phyloP scores from a whole-genome alignment of 1,284 basidiomycete genomes.

The Malassezia globosa region DNA sequence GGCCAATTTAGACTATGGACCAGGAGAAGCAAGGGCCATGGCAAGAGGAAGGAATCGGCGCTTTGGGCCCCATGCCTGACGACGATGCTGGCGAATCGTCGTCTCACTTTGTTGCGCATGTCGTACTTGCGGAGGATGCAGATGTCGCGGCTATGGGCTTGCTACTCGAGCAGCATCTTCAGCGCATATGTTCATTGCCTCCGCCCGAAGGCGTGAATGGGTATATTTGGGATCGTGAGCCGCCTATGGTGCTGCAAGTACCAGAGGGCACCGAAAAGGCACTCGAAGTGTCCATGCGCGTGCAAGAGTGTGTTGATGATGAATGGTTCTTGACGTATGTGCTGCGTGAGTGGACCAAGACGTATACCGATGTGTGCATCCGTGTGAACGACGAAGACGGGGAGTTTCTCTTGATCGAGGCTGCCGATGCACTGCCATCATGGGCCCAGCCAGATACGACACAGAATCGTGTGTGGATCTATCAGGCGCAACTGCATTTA shows the following conservation, averaged over 20 bases:
- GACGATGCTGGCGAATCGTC: constrained; percentile 6
- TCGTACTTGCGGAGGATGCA: background rate
- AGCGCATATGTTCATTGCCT: background rate
- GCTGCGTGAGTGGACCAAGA: constrained; percentile 11
- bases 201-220: constrained; percentile 1
- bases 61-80: background rate
- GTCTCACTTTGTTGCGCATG: constrained; percentile 2
- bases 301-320: constrained; percentile 86
- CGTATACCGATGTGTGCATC: constrained; percentile 15
- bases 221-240: constrained; percentile 44
- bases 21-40: too few relatives aligned
- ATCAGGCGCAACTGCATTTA: constrained; percentile 68
- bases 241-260: constrained; percentile 21
- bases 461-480: constrained; percentile 86
- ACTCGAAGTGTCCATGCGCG: constrained; percentile 61
- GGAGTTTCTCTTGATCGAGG: constrained; percentile 91
- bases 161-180: background rate
- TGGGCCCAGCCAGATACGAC: constrained; percentile 88
- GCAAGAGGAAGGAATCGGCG: too few relatives aligned
- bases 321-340: constrained; percentile 92
- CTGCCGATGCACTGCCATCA: constrained; percentile 71
- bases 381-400: constrained; percentile 75
- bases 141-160: background rate
- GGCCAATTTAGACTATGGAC: too few relatives aligned
- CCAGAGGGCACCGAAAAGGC: background rate